Evolutionary conservation across 1,284 basidiomycete species (phyloP), one percentile per base, ranked within the genome.

Genomic region (Rhizoctonia solani): DNA sequence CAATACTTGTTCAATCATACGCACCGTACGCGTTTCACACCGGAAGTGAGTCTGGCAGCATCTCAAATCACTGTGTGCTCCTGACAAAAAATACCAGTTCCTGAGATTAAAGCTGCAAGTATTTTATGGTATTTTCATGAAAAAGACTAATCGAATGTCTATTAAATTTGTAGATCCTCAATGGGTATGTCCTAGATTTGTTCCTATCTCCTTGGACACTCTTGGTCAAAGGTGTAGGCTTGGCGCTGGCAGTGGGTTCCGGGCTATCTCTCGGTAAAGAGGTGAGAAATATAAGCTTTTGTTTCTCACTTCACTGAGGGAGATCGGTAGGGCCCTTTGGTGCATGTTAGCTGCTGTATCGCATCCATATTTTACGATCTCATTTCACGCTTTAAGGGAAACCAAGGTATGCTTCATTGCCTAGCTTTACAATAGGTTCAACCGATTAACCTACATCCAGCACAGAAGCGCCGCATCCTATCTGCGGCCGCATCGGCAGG

Each of bases 1-100:
- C 87, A 1, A 69, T 87, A 8, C 77, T 89, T 1, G 88, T 90
- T 1, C 78, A 83, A 54, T 80, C 78, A 32, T 89, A 89, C 71
- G 87, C 88, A 8, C 88, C 87, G 65, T 88, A 87, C 72, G 88
- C 88, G 21, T 90, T 89, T 72, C 88, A 90, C 74, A 90, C 88
- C 39, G 88, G 88, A 80, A 89, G 87, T 90, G 74, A 76, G 86
- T 79, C n/a, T 54, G 11, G 41, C 25, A 30, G 27, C 49, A 53
- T 39, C 25, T 49, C 46, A 23, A 27, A 49, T 14, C n/a, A 11
- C 13, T 55, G 13, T 23, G 25, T 58, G 6, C 58, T 46, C 37
- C 13, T 63, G n/a, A 44, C 19, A n/a, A 44, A 4, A 4, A 4
- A 32, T 59, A 29, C n/a, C 58, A 88, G 87, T 89, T 72, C 88